These are phyloP conservation scores for Nakazawaea ambrosiae DNA, from an alignment of 805 yeast species.

Conservation along the genomic window DNA sequence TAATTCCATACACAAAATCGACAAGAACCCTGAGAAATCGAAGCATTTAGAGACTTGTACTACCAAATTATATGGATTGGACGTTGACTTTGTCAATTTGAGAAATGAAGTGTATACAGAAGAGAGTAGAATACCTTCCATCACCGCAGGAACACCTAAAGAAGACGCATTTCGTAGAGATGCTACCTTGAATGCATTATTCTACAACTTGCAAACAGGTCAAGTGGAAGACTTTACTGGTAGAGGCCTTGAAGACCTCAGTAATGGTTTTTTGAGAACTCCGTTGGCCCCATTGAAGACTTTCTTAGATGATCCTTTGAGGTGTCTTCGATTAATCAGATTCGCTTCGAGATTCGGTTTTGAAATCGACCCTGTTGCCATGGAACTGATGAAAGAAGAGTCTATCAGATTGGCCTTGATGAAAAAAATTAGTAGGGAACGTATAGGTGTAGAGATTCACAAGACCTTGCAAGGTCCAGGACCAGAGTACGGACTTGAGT, in stretches of 20 bases:
- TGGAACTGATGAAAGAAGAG: conserved; percentile 55
- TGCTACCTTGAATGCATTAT: conserved; percentile 90
- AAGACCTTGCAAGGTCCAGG: conserved; percentile 65
- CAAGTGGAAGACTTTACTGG: conserved; percentile 82
- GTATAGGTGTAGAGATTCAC: conserved; percentile 80
- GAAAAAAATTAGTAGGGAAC: conserved; percentile 78
- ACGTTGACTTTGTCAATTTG: conserved; percentile 88
- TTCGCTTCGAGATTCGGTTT: conserved; percentile 80
- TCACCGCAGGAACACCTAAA: conserved; percentile 80
- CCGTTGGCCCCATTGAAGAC: conserved; percentile 84
- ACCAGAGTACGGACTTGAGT: conserved; percentile 55
- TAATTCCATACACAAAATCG: conserved; percentile 65
- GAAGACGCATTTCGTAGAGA: conserved; percentile 92
- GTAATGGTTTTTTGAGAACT: conserved; percentile 68
- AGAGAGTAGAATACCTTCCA: conserved; percentile 78
- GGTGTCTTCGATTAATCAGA: conserved; percentile 79
- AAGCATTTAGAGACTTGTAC: conserved; percentile 97
- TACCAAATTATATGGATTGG: conserved; percentile 75
- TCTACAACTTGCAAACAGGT: conserved; percentile 67
- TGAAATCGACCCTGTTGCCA: conserved; percentile 48
- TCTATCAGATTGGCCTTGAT: conserved; percentile 53
- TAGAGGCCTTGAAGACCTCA: conserved; percentile 66
- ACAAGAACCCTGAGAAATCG: conserved; percentile 89
- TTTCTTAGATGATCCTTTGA: conserved; percentile 87
- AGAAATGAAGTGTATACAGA: conserved; percentile 81